Conservation (phyloP, 2,329 filamentous ascomycete genomes). For the Diaporthe caulivora region DNA sequence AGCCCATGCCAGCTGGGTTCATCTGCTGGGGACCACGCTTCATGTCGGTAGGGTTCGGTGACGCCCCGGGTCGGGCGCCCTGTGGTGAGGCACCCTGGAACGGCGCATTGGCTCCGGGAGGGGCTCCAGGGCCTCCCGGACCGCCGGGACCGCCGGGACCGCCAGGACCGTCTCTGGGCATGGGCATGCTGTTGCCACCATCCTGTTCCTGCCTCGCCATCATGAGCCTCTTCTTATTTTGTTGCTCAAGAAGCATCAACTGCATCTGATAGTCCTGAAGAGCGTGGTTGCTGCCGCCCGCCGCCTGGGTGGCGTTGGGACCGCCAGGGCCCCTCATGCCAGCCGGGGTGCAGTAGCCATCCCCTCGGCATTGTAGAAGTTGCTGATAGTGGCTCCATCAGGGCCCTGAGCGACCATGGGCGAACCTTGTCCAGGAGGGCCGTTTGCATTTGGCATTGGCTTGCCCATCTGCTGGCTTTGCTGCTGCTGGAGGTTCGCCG, state of each 20-base stretch:
- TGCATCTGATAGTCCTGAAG: conserved; percentile 93
- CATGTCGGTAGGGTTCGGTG: conserved; percentile 83
- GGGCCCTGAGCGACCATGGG: conserved; percentile 84
- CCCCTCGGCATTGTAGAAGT: conserved; percentile 74
- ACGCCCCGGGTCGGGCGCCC: conserved; percentile 76
- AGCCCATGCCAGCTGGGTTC: conserved; percentile 76
- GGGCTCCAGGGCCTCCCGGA: conserved; percentile 61
- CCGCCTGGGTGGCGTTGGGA: conserved; percentile 60
- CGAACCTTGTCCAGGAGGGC: conserved; percentile 82
- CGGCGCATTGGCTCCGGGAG: conserved; percentile 51
- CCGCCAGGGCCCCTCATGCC: conserved; percentile 67
- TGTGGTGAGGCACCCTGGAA: conserved; percentile 80
- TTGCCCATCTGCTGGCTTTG: conserved; percentile 85
- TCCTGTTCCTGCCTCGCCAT: conserved; percentile 88
- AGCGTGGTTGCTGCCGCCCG: conserved; percentile 78
- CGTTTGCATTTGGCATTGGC: conserved; percentile 81
- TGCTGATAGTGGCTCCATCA: conserved; percentile 69
- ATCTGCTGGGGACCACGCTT: conserved; percentile 83
- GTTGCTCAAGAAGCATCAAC: conserved; percentile 86
- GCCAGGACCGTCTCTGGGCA: conserved; percentile 64
- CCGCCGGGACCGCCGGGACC: conserved; percentile 65
- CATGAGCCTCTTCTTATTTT: conserved; percentile 87
- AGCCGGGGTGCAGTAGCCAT: conserved; percentile 63
- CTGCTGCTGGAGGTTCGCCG: conserved; percentile 85
- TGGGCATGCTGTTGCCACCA: conserved; percentile 64